Base-by-base conservation (phyloP, 257 asterid species). In the Solanum corneliomulleri region DNA sequence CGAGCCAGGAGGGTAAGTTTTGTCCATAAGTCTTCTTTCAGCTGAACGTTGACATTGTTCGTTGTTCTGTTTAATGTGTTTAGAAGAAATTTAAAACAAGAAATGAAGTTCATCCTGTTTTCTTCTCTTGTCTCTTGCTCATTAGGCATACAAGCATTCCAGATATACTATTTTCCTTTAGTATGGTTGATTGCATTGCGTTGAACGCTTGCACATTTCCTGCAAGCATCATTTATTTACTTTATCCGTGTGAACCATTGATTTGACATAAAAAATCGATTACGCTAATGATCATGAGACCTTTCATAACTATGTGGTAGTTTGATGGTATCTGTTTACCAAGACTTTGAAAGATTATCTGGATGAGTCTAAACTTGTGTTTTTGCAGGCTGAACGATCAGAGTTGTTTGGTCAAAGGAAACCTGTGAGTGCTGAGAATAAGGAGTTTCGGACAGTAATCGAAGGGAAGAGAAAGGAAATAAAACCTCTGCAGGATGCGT, bases 401-500 rank as follows among this genome's bases (percentile, higher is more conserved):
- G 88, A 93, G 74, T 87, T 94, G 87, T 89, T 92, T 84, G 77
- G 90, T 84, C 92, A 94, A 81, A 84, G 94, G 56, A 92, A 89
- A 90, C 72, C 96, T 86, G 83, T 93, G 87, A 89, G 92, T 88
- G 92, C 89, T 18, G 98, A 95, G 92, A 94, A 91, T 87, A 89
- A 89, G 91, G 96, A 95, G 91, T 93, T 91, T 88, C 90, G 91
- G 92, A 45, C 92, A 3, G 89, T 91, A 27, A 92, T 95, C 86
- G 97, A 92, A 66, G 98, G 92, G 90, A 95, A 95, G 89, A 93
- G 91, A 89, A 95, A 93, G 88, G 97, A 93, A 89, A 93, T 94
- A 91, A 96, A 93, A 86, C 98, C 98, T 85, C 92, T 94, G 83
- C 95, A 93, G 91, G 93, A 94, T 87, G 98, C 97, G 66, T 89